Conservation (phyloP, 192 early-diverging fungal genomes). For the Chytriomyces confervae region DNA sequence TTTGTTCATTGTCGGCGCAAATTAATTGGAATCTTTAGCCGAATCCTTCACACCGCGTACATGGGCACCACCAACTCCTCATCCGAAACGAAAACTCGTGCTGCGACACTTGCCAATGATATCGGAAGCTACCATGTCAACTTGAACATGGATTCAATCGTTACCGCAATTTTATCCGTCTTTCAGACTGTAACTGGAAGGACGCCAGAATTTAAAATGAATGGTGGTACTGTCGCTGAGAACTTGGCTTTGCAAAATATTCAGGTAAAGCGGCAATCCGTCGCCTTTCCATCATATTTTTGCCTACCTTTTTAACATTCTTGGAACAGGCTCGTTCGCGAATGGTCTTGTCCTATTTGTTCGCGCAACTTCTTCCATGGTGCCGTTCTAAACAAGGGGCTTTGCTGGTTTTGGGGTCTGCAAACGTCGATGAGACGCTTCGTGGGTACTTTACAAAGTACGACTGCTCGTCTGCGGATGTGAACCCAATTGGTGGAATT, state of each 20-base stretch:
- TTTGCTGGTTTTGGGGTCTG: slow-evolving; percentile 90
- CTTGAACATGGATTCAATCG: slow-evolving; percentile 85
- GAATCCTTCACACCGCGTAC: slow-evolving; percentile 92
- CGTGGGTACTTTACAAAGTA: slow-evolving; percentile 99
- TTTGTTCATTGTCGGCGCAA: not conserved
- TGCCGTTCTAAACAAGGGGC: slow-evolving; percentile 66
- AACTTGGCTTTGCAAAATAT: slow-evolving; percentile 98
- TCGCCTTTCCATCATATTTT: not conserved
- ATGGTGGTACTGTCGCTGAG: slow-evolving; percentile 83
- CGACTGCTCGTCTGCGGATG: slow-evolving; percentile 95
- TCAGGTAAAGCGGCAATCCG: slow-evolving; percentile 56
- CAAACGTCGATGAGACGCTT: slow-evolving; percentile 98
- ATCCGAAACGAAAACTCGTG: slow-evolving; percentile 80
- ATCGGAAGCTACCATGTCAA: slow-evolving; percentile 90
- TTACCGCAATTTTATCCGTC: slow-evolving; percentile 73
- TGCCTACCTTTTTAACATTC: not conserved
- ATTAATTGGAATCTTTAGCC: slow-evolving; percentile 34
- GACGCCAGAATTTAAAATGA: slow-evolving; percentile 77
- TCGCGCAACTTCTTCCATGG: slow-evolving; percentile 97
- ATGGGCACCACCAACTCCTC: slow-evolving; percentile 96
- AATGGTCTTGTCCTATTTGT: slow-evolving; percentile 94
- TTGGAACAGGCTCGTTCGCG: slow-evolving; percentile 78
- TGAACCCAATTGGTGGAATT: slow-evolving; percentile 97
- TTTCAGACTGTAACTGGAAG: slow-evolving; percentile 78
- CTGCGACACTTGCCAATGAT: slow-evolving; percentile 73